Base-by-base conservation (phyloP, 2,329 filamentous ascomycete genomes). In the Neonectria coccinea region DNA sequence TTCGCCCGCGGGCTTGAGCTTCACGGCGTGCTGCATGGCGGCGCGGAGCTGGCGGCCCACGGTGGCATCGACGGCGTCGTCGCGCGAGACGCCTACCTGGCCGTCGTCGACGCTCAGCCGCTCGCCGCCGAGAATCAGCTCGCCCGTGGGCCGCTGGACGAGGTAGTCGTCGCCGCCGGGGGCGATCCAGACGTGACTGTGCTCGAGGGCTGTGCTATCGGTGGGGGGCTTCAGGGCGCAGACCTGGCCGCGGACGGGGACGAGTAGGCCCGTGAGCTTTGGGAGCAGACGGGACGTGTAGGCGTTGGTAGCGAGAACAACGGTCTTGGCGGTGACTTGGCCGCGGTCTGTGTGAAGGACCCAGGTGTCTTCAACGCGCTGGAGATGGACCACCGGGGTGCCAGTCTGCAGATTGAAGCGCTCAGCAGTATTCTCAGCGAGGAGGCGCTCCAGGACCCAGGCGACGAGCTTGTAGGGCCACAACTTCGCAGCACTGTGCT, bases 381-480 rank as follows among this genome's bases (percentile, higher is more conserved):
- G 81, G 31, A 90, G 73, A 11, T 77, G 75, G 7, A 82, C 83
- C 1, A 89, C 91, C 0, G 91, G 87, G 16, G 92, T 94, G 62
- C 85, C 88, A 6, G 91, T 94, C 78, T 94, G 92, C 27, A 95
- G 82, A 72, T 94, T 94, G 73, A 94, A 88, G 10, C 74, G 76
- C 2, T 75, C 78, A 2, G 77, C 76, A 18, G 82, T 67, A 62
- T 77, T 74, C 55, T 68, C 70, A 29, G 61, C 67, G 1, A 88
- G 73, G 0, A 92, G 83, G 9, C 81, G 77, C 74, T 92, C 88
- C 1, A 97, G 80, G 0, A 94, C 83, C 78, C 89, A 91, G 1
- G 88, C 82, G 2, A 97, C 89, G 18, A 97, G 86, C 79, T 96
- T 97, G 78, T 97, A 97, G 0, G 93, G 93, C 91, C 91, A 94